These are phyloP conservation scores for Wickerhamomyces chaumierensis DNA, from an alignment of 805 yeast species.

Conservation along the genomic window DNA sequence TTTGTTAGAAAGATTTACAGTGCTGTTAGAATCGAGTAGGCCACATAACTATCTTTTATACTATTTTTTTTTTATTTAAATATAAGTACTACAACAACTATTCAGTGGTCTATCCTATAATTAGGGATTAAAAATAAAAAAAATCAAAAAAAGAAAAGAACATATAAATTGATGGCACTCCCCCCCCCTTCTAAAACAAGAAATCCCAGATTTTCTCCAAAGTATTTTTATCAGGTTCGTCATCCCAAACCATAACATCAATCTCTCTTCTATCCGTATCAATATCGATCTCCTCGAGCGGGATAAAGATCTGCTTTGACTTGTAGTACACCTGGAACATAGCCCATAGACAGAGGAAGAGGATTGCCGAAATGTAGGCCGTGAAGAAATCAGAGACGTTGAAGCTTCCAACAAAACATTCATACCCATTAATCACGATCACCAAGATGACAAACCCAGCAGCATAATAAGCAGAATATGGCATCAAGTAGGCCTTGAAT, in stretches of 20 bases:
- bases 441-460: constrained; percentile 40
- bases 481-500: constrained; percentile 64
- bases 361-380: constrained; percentile 57
- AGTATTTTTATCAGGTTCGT: constrained; percentile 34
- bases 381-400: constrained; percentile 51
- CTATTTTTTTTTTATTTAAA: no score
- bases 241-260: constrained; percentile 51
- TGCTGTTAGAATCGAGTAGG: constrained; percentile 76
- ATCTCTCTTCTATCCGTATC: constrained; percentile 56
- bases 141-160: no score
- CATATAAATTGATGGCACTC: no score
- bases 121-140: no score
- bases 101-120: no score
- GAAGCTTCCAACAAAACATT: constrained; percentile 43
- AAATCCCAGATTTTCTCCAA: constrained; percentile 47
- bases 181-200: constrained; percentile 14
- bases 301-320: constrained; percentile 28
- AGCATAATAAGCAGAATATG: constrained; percentile 56
- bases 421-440: constrained; percentile 62
- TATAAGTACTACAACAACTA: no score
- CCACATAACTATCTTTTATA: no score
- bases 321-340: constrained; percentile 43
- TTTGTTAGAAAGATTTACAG: constrained; percentile 74
- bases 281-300: constrained; percentile 51
- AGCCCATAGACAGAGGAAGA: constrained; percentile 44